These are phyloP conservation scores for Daldinia sp. DNA, from an alignment of 2,329 filamentous ascomycete genomes.

Conservation along the genomic window DNA sequence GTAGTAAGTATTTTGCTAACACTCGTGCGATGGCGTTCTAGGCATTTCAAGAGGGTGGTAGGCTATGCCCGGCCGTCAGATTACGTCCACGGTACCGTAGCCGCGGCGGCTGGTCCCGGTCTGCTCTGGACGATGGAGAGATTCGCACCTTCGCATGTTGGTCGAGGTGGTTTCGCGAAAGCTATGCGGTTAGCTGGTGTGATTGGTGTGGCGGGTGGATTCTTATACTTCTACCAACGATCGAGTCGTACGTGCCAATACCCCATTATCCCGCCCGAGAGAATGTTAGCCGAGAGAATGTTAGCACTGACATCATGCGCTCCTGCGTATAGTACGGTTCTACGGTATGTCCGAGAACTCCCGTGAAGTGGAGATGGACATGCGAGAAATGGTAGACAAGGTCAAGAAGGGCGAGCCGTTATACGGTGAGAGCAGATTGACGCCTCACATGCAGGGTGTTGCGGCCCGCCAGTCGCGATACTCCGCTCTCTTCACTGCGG, in stretches of 20 bases:
- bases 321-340: slow-evolving; percentile 75
- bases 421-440: slow-evolving; percentile 81
- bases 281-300: neutral
- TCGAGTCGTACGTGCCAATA: slow-evolving; percentile 74
- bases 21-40: slow-evolving; percentile 47
- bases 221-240: slow-evolving; percentile 85
- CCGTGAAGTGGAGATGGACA: slow-evolving; percentile 93
- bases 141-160: slow-evolving; percentile 84
- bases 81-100: slow-evolving; percentile 74
- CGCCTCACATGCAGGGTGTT: slow-evolving; percentile 91
- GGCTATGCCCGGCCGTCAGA: slow-evolving; percentile 87
- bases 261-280: neutral
- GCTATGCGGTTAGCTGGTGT: slow-evolving; percentile 81
- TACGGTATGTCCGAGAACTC: slow-evolving; percentile 94
- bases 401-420: slow-evolving; percentile 91
- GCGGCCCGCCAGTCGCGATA: slow-evolving; percentile 93
- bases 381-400: slow-evolving; percentile 96
- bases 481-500: slow-evolving; percentile 81
- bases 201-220: slow-evolving; percentile 78
- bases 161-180: slow-evolving; percentile 81
- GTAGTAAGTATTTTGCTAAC: slow-evolving; percentile 10
- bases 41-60: slow-evolving; percentile 90
- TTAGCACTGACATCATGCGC: neutral
- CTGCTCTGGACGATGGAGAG: slow-evolving; percentile 82
- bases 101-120: slow-evolving; percentile 76